Conservation (phyloP, 2,329 filamentous ascomycete genomes). For the Fusarium armeniacum region DNA sequence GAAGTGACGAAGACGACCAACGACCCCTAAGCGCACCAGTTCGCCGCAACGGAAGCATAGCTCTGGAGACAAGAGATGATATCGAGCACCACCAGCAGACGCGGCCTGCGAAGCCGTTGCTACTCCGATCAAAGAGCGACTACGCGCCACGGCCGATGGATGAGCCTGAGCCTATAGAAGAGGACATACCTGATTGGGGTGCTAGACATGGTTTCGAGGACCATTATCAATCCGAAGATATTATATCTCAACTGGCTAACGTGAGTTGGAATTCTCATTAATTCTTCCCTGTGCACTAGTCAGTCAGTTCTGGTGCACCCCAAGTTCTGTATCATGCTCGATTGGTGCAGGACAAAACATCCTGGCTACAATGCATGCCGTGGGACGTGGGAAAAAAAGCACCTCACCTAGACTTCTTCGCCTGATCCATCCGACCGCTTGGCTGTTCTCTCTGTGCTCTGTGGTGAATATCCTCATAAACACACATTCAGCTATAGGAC, state of each 20-base stretch:
- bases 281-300: conserved; percentile 26
- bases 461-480: background rate
- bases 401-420: background rate
- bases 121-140: conserved; percentile 71
- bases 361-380: conserved; percentile 5
- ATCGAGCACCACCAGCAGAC: conserved; percentile 55
- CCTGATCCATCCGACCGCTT: background rate
- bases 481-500: background rate
- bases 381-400: conserved; percentile 4
- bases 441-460: background rate
- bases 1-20: conserved; percentile 52
- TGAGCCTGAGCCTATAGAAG: conserved; percentile 59
- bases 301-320: conserved; percentile 32
- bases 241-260: conserved; percentile 85
- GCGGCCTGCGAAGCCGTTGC: conserved; percentile 63
- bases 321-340: conserved; percentile 54
- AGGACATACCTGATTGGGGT: conserved; percentile 67
- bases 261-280: conserved; percentile 64
- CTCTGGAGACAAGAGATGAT: conserved; percentile 51
- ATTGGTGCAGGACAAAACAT: conserved; percentile 14
- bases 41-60: conserved; percentile 55
- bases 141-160: conserved; percentile 61
- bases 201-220: conserved; percentile 91
- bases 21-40: conserved; percentile 64
- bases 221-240: conserved; percentile 91